Evolutionary conservation across 2,329 filamentous ascomycete species (phyloP).

Genomic region (Exophiala oligosperma): DNA sequence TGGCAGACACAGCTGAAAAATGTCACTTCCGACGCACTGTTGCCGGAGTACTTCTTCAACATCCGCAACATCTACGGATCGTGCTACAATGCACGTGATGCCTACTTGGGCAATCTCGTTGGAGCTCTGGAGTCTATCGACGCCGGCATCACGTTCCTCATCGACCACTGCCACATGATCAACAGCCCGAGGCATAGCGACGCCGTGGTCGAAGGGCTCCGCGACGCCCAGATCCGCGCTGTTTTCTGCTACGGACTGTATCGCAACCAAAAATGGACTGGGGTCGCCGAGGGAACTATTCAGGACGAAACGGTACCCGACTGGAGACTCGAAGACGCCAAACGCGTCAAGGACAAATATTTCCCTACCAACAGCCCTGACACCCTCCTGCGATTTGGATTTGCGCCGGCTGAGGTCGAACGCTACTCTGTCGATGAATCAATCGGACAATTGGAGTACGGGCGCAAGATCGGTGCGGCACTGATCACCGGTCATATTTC

Average conservation of each 20-base stretch:
- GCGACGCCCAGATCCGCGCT: constrained; percentile 32
- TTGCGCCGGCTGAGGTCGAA: not conserved
- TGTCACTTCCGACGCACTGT: constrained; percentile 39
- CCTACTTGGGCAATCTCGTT: constrained; percentile 32
- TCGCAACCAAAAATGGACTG: constrained; percentile 1
- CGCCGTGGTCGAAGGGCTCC: constrained; percentile 30
- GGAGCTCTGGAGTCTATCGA: constrained; percentile 19
- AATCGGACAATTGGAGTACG: constrained; percentile 2
- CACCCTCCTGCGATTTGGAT: not conserved
- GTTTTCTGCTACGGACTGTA: constrained; percentile 31
- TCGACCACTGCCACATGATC: constrained; percentile 36
- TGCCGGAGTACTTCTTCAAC: constrained; percentile 42
- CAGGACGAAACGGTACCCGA: constrained; percentile 3
- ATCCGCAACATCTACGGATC: constrained; percentile 5
- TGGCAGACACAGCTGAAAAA: constrained; percentile 48
- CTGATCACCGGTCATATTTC: constrained; percentile 8
- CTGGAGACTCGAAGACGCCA: constrained; percentile 8
- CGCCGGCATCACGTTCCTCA: constrained; percentile 24
- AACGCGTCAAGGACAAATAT: constrained; percentile 2
- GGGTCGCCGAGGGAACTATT: not conserved
- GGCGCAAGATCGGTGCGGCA: constrained; percentile 2
- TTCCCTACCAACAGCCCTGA: not conserved
- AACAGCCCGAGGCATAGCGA: constrained; percentile 31
- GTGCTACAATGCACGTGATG: constrained; percentile 41
- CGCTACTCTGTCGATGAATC: not conserved